Base-by-base conservation (phyloP, 768 basidiomycete genomes). In the Rhodotorula babjevae region DNA sequence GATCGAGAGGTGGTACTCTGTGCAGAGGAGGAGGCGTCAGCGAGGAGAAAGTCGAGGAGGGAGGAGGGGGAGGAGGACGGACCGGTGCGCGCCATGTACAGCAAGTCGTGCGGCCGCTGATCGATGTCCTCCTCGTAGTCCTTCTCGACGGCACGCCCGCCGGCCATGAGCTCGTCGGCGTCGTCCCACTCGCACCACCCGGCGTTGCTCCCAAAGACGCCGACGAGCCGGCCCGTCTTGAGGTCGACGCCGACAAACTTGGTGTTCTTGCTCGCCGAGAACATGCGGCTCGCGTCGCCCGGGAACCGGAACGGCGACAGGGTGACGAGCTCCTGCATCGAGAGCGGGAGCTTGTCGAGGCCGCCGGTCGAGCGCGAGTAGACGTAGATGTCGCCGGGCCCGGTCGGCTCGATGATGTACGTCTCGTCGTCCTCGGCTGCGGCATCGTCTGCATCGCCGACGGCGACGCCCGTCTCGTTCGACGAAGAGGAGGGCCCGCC, bases 371-470 rank as follows among this genome's bases (percentile, higher is more conserved):
- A 56, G 62, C 70, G 85, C 12, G 87, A 82, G 83, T 92, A 88
- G 71, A 96, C 87, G 80, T 90, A 98, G 75, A 98, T 91, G 78
- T 92, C 90, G 14, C 95, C 95, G 16, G 57, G 49, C 10, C 90
- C 89, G 83, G 93, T 90, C 0, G 95, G 95, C 79, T 97, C 95
- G 64, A 97, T 90, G 71, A 97, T 89, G 82, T 95, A 98, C 57
- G 89, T 86, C 80, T 92, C 91, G 77, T 87, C 77, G 57, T 77
- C 23, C 23, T 36, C 67, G 21, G 62, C 69, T 25, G 53, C 36
- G 9, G 36, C 60, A n/a, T 72, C 74, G n/a, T 49, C 44, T 1
- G 27, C 10, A 2, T 29, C 27, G 86, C 83, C n/a, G 4, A 18
- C 12, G 4, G 47, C 61, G 18, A 63, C 49, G 21, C 62, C 65